phyloP scores from a whole-genome alignment of 75 land plant species.

The Pinus albicaulis region DNA sequence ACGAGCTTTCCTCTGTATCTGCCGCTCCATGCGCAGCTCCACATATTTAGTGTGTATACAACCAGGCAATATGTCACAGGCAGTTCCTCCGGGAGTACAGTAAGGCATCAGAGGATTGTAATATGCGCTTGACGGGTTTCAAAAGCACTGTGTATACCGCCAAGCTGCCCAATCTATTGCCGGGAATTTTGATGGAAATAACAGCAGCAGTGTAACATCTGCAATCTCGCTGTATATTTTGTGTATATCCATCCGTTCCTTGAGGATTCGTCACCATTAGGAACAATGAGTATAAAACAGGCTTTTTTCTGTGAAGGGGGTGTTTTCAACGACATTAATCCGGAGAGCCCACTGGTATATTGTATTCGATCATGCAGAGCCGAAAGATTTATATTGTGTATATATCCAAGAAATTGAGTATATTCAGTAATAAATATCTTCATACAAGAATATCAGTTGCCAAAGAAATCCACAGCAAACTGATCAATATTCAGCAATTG shows the following conservation, averaged over 20 bases:
- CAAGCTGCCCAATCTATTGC: background rate
- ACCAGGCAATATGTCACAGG: background rate
- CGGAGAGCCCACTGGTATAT: background rate
- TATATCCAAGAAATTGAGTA: background rate
- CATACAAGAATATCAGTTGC: background rate
- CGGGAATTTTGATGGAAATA: background rate
- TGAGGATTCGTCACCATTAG: background rate
- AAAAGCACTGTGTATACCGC: background rate
- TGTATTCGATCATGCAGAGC: background rate
- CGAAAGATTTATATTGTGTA: background rate
- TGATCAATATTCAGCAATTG: too few species aligned
- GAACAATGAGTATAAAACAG: background rate
- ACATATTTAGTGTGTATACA: background rate
- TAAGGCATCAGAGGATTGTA: too few species aligned
- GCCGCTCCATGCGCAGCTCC: background rate
- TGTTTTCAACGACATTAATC: background rate
- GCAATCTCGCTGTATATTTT: too few species aligned
- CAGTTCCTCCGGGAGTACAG: background rate
- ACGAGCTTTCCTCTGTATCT: background rate
- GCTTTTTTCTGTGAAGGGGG: background rate
- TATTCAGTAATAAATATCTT: too few species aligned
- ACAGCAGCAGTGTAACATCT: background rate
- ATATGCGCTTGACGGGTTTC: too few species aligned
- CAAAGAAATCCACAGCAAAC: background rate
- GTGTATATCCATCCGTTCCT: too few species aligned